phyloP scores from a whole-genome alignment of 192 early-diverging fungal genomes.

The Radiomyces spectabilis region DNA sequence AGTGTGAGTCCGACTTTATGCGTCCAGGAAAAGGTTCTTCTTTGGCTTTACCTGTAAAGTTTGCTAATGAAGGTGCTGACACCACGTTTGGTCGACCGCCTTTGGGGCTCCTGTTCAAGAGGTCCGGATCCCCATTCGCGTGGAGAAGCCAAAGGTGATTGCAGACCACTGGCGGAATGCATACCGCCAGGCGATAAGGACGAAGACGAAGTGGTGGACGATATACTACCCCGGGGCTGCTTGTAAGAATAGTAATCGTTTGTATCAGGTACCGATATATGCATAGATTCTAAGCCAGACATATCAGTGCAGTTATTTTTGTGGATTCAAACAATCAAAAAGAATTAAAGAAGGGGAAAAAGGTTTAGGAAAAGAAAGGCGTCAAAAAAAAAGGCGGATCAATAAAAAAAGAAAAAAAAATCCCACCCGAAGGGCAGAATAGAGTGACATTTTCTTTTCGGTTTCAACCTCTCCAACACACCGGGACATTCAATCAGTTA shows the following conservation, averaged over 20 bases:
- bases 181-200: background rate
- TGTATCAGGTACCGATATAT: background rate
- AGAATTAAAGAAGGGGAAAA: background rate
- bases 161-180: too few species aligned
- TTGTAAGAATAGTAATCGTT: background rate
- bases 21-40: background rate
- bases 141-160: too few species aligned
- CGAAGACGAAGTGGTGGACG: background rate
- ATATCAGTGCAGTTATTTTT: too few species aligned
- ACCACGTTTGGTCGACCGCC: constrained; percentile 6
- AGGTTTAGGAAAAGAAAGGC: too few species aligned
- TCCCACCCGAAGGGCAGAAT: background rate
- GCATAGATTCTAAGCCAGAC: background rate
- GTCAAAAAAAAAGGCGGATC: constrained; percentile 3
- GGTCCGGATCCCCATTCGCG: constrained; percentile 1
- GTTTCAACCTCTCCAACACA: background rate
- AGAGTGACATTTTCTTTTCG: too few species aligned
- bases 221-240: background rate
- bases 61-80: constrained; percentile 17
- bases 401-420: background rate
- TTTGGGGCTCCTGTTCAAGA: background rate
- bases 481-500: too few species aligned
- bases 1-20: too few species aligned
- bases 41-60: constrained; percentile 8
- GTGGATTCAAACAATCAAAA: background rate